Conservation (phyloP, 164 flowering plant genomes). For the Euptelea pleiosperma region DNA sequence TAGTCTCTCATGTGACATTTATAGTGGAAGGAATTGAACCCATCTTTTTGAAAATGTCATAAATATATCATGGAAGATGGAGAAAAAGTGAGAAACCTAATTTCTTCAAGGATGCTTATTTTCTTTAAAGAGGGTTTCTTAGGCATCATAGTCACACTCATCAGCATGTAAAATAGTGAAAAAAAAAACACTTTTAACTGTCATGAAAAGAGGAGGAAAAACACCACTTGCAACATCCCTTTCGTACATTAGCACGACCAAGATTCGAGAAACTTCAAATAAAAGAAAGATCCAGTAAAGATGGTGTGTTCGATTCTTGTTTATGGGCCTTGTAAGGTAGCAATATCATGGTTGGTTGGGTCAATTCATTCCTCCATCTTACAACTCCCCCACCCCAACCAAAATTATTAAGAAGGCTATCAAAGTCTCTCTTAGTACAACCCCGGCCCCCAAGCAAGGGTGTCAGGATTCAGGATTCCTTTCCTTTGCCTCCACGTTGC, state of each 20-base stretch:
- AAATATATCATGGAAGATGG: no score
- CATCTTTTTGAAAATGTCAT: no score
- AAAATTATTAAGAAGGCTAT: constrained; percentile 23
- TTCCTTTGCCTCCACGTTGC: constrained; percentile 34
- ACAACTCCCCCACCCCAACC: constrained; percentile 13
- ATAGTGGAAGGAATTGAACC: no score
- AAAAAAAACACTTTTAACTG: no score
- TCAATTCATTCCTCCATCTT: constrained; percentile 17
- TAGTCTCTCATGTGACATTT: no score
- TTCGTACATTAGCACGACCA: neutral
- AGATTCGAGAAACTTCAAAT: neutral
- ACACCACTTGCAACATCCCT: no score
- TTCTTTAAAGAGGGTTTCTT: no score
- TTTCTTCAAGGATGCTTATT: no score
- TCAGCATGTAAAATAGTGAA: no score
- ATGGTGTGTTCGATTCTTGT: neutral
- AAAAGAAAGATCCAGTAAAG: neutral
- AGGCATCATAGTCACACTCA: no score
- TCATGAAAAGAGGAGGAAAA: no score
- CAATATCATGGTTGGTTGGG: constrained; percentile 13
- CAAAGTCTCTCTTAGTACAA: constrained; percentile 17
- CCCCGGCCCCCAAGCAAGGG: constrained; percentile 17
- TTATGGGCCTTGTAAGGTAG: neutral
- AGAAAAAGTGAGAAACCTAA: no score
- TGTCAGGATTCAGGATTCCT: constrained; percentile 27